These are phyloP conservation scores for Geotrichum phurueaensis DNA, from an alignment of 1,139 yeast genomes.

Conservation along the genomic window DNA sequence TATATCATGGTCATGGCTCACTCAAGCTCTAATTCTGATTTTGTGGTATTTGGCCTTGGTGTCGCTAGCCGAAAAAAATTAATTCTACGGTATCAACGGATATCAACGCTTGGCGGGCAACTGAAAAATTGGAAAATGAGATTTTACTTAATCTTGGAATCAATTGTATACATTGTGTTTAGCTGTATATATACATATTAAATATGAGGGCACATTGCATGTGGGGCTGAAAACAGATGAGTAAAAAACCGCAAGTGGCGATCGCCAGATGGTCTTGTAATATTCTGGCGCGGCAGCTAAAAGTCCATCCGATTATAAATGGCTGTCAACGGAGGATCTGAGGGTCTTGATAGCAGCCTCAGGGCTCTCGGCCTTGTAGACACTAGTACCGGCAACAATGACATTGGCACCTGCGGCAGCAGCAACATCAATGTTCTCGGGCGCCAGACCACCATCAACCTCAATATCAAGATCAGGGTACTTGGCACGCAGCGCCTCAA, in stretches of 20 bases:
- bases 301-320: no score
- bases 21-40: no score
- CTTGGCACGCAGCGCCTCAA: constrained; percentile 60
- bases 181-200: not conserved
- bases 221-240: not conserved
- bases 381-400: constrained; percentile 95
- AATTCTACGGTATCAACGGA: no score
- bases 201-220: not conserved
- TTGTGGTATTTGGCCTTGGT: no score
- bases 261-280: no score
- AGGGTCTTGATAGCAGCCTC: constrained; percentile 60
- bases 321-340: constrained; percentile 35
- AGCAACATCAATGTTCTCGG: constrained; percentile 73
- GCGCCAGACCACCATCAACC: constrained; percentile 95
- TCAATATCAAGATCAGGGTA: constrained; percentile 81
- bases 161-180: no score
- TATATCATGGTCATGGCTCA: no score
- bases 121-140: no score
- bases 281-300: not conserved
- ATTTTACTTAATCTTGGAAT: no score
- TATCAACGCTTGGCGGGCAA: no score
- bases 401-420: constrained; percentile 96
- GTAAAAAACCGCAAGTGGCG: no score
- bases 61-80: no score
- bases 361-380: constrained; percentile 79